Evolutionary conservation across 2,329 filamentous ascomycete genomes (phyloP), one percentile per base, ranked within the genome.

Genomic region (Ustilaginoidea virens): DNA sequence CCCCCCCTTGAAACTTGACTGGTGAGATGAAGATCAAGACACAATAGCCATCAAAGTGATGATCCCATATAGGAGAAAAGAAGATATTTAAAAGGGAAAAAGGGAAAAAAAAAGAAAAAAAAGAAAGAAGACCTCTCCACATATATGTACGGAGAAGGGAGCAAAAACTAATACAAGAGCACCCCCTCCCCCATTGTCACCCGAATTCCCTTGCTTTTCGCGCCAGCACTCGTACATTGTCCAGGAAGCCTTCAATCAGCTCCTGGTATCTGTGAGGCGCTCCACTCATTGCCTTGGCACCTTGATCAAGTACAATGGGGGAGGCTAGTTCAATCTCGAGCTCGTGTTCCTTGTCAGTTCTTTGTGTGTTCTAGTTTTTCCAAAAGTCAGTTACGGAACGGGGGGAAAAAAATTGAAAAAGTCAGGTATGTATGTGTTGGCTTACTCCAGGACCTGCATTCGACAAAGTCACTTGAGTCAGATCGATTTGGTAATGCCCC

Each of bases 401-500:
- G 7, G 19, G 11, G 11, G 11, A 16, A 13, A 13, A 3, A 5
- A 4, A 4, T n/a, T n/a, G 16, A 14, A 13, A 30, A 19, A 25
- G 10, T 7, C 2, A 20, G n/a, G n/a, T n/a, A n/a, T n/a, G n/a
- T n/a, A n/a, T n/a, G n/a, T n/a, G n/a, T n/a, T n/a, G n/a, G 23
- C 57, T 36, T 49, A 62, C 58, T 4, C 50, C 51, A 30, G 49
- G 47, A 5, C 47, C 51, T 16, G 43, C 39, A 17, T 42, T 39
- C 5, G 46, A 45, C 28, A 63, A 65, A 8, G 74, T 79, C 23
- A 98, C 90, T 50, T 94, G 86, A 0, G 90, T 98, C 28, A 98
- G 60, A 53, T 98, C 90, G 41, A 98, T 69, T 48, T 90, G 81
- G 48, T 92, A 94, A 30, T 72, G 74, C 23, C 85, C 67, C 49